phyloP scores from a whole-genome alignment of 1,284 basidiomycete species.

The Moesziomyces globuligerus region DNA sequence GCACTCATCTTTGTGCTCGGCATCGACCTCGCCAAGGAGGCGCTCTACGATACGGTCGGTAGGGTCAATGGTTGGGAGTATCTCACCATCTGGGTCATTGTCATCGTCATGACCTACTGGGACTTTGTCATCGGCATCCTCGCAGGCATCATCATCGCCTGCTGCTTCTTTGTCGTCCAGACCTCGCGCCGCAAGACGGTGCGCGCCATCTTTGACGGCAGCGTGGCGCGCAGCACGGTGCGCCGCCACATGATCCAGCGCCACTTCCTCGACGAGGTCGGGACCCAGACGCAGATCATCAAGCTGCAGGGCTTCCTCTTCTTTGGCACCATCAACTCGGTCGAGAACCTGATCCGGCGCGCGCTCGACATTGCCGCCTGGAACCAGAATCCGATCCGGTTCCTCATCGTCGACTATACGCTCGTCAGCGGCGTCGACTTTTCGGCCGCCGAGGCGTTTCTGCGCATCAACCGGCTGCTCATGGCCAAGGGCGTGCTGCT shows the following conservation, averaged over 20 bases:
- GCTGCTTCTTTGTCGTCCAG: slow-evolving; percentile 95
- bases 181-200: slow-evolving; percentile 76
- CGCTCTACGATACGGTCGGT: slow-evolving; percentile 92
- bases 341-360: slow-evolving; percentile 79
- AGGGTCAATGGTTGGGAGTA: slow-evolving; percentile 74
- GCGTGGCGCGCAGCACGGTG: slow-evolving; percentile 79
- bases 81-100: slow-evolving; percentile 71
- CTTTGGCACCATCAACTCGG: slow-evolving; percentile 91
- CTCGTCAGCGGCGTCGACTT: slow-evolving; percentile 91
- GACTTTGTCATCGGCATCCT: slow-evolving; percentile 90
- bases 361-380: slow-evolving; percentile 81
- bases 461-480: slow-evolving; percentile 86
- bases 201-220: slow-evolving; percentile 63
- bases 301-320: slow-evolving; percentile 91
- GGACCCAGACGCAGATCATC: slow-evolving; percentile 88
- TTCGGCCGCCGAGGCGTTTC: slow-evolving; percentile 93
- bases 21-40: slow-evolving; percentile 89
- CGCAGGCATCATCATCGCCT: slow-evolving; percentile 90
- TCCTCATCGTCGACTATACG: slow-evolving; percentile 73
- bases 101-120: slow-evolving; percentile 77
- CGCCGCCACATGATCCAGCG: slow-evolving; percentile 87
- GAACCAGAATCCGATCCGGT: slow-evolving; percentile 83
- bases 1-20: slow-evolving; percentile 95
- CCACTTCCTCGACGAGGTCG: slow-evolving; percentile 87
- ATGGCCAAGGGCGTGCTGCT: slow-evolving; percentile 80